These are phyloP conservation scores for Podila epicladia DNA, from an alignment of 192 early-diverging fungal genomes.

Conservation along the genomic window DNA sequence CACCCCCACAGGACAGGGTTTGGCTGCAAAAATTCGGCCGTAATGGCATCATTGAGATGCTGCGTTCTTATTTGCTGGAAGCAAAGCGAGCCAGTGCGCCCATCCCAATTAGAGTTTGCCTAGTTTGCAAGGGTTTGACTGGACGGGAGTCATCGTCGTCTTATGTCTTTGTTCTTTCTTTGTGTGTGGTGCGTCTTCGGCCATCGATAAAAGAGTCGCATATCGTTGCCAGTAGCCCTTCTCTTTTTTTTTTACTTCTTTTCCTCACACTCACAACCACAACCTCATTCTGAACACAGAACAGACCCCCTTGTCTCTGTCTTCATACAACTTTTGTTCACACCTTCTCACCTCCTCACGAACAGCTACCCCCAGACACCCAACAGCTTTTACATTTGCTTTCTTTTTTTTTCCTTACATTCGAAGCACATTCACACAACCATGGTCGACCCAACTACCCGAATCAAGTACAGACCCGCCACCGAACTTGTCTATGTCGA, in stretches of 20 bases:
- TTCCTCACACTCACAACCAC: not conserved
- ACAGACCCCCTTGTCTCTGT: not conserved
- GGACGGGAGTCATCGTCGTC: not conserved
- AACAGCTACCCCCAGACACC: not conserved
- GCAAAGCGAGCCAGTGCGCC: too few species aligned
- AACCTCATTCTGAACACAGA: not conserved
- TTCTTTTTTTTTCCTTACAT: not conserved
- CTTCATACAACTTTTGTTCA: not conserved
- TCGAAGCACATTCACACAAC: not conserved
- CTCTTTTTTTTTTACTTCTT: not conserved
- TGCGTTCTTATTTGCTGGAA: too few species aligned
- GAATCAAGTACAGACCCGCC: slow-evolving; percentile 71
- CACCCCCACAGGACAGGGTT: too few species aligned
- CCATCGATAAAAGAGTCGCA: not conserved
- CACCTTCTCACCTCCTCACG: not conserved
- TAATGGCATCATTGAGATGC: too few species aligned
- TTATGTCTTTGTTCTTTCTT: not conserved
- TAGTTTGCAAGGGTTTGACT: too few species aligned
- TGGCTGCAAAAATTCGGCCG: too few species aligned
- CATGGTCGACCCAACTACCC: slow-evolving; percentile 38
- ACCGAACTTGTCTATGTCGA: slow-evolving; percentile 83
- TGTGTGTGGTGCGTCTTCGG: not conserved
- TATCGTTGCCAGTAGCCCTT: not conserved
- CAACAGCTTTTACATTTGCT: not conserved
- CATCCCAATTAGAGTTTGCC: too few species aligned